phyloP scores from a whole-genome alignment of 2,329 filamentous ascomycete species.

The Talaromyces sp. region DNA sequence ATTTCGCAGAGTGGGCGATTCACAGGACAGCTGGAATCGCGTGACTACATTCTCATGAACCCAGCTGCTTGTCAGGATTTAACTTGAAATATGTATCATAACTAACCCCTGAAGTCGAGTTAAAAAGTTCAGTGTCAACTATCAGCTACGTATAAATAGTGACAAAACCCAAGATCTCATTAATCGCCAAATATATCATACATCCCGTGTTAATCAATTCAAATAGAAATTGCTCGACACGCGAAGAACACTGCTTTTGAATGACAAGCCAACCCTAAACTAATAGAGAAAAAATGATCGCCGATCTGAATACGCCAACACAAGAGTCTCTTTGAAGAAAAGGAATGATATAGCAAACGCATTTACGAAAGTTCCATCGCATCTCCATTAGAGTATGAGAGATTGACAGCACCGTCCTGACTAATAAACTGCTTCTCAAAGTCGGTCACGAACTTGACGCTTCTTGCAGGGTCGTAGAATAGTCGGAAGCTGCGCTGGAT shows the following conservation, averaged over 20 bases:
- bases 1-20: slow-evolving; percentile 56
- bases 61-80: background rate
- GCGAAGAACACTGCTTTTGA: background rate
- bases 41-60: slow-evolving; percentile 47
- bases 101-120: background rate
- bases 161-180: slow-evolving; percentile 6
- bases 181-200: slow-evolving; percentile 12
- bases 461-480: slow-evolving; percentile 85
- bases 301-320: slow-evolving; percentile 11
- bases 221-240: background rate
- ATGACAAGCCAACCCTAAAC: background rate
- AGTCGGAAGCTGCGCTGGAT: slow-evolving; percentile 90
- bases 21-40: slow-evolving; percentile 50
- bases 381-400: slow-evolving; percentile 55
- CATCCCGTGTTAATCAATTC: background rate
- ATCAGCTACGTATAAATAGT: background rate
- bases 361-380: slow-evolving; percentile 58
- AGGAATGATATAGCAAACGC: background rate
- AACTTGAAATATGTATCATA: background rate
- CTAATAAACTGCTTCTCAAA: slow-evolving; percentile 92
- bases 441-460: slow-evolving; percentile 82
- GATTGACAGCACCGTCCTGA: slow-evolving; percentile 72
- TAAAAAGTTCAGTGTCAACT: background rate
- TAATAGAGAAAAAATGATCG: slow-evolving; percentile 5
- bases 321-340: slow-evolving; percentile 1